Percentiles rank a stretch among this genome's conserved stretches.
Evolutionary conservation across 2,329 filamentous ascomycete genomes (phyloP).

Genomic region (Aureobasidium melanogenum): DNA sequence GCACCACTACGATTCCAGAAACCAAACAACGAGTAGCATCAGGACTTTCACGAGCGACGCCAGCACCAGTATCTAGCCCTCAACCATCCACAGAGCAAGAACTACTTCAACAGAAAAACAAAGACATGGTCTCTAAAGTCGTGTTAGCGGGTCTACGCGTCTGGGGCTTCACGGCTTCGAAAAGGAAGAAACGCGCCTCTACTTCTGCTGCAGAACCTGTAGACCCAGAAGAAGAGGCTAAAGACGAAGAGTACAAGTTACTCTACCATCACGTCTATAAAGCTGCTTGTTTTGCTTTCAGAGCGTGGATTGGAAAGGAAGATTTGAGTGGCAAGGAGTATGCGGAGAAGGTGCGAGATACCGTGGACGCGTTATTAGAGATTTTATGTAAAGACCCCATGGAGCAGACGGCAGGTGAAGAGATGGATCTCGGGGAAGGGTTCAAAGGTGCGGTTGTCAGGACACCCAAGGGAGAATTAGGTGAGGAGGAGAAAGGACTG

Average conservation of each 20-base stretch:
- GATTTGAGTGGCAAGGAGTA: constrained; percentile 28
- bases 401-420: neutral
- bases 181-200: constrained; percentile 1
- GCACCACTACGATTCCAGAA: constrained; percentile 10
- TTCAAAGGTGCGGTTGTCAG: neutral
- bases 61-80: neutral
- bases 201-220: neutral
- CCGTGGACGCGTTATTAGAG: constrained; percentile 37
- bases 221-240: constrained; percentile 17
- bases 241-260: constrained; percentile 44
- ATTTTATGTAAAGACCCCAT: constrained; percentile 41
- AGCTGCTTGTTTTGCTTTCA: constrained; percentile 39
- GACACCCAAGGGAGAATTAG: neutral
- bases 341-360: constrained; percentile 36
- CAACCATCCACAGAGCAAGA: neutral
- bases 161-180: constrained; percentile 36
- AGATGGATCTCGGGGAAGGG: neutral
- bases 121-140: constrained; percentile 40
- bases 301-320: constrained; percentile 30
- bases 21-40: neutral
- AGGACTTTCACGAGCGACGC: neutral
- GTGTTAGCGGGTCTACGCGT: constrained; percentile 47
- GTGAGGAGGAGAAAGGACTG: neutral
- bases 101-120: constrained; percentile 31
- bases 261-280: constrained; percentile 45